Evolutionary conservation across 2,329 filamentous ascomycete genomes (phyloP).

Genomic region (Scolecobasidium constrictum): DNA sequence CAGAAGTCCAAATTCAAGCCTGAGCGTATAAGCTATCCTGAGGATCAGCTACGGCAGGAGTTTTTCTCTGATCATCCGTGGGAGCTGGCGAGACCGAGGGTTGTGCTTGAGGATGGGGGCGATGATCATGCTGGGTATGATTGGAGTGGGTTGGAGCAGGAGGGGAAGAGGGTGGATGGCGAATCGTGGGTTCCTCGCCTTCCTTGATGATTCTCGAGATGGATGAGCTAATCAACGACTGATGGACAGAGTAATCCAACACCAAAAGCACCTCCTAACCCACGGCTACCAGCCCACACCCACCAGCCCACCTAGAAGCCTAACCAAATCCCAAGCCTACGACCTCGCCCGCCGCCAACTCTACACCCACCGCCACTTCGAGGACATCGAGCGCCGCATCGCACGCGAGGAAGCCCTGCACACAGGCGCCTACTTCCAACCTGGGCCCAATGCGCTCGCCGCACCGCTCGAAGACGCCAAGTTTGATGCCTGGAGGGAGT

Average conservation of each 20-base stretch:
- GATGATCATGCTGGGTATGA: slow-evolving; percentile 66
- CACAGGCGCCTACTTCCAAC: slow-evolving; percentile 83
- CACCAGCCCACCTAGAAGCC: slow-evolving; percentile 17
- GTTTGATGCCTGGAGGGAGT: slow-evolving; percentile 77
- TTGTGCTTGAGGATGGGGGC: slow-evolving; percentile 77
- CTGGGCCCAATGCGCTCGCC: slow-evolving; percentile 60
- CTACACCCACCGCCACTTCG: slow-evolving; percentile 69
- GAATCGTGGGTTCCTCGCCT: slow-evolving; percentile 46
- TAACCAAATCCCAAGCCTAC: slow-evolving; percentile 48
- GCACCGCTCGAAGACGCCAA: slow-evolving; percentile 71
- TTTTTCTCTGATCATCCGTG: slow-evolving; percentile 96
- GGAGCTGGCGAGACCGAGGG: slow-evolving; percentile 82
- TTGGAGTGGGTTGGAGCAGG: slow-evolving; percentile 68
- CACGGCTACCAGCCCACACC: slow-evolving; percentile 44
- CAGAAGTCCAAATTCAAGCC: slow-evolving; percentile 71
- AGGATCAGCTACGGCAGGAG: slow-evolving; percentile 66
- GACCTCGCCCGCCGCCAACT: slow-evolving; percentile 83
- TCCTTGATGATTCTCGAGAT: too few relatives aligned
- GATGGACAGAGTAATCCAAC: slow-evolving; percentile 67
- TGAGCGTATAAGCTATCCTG: slow-evolving; percentile 64
- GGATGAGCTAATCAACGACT: too few relatives aligned
- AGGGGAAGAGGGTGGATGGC: slow-evolving; percentile 65
- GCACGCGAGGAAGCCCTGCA: slow-evolving; percentile 78
- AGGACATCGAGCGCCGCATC: slow-evolving; percentile 73
- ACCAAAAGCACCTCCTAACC: slow-evolving; percentile 73